Base-by-base conservation (phyloP, 2,329 filamentous ascomycete species). In the Arthrobotrys iridis region DNA sequence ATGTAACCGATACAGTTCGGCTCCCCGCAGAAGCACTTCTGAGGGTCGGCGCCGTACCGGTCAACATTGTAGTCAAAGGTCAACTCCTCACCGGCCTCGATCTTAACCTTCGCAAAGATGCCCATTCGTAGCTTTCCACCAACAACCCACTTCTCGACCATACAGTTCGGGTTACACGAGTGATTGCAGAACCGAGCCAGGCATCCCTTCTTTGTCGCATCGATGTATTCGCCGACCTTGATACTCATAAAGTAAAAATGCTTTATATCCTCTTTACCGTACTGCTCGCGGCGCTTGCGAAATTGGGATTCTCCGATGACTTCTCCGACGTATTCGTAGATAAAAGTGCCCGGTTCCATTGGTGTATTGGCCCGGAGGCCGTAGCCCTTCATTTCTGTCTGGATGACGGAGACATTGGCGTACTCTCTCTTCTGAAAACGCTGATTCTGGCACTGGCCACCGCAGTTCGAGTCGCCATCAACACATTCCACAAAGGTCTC, bases 211-310 rank as follows among this genome's bases (percentile, higher is more conserved):
- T 95, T 96, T 7, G 95, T 99, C 20, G 95, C 95, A 83, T 99
- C 95, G 72, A 99, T 93, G 81, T 98, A 99, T 82, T 98, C 95
- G 80, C 90, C 92, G 82, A 96, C 96, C 81, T 89, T 96, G 77
- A 99, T 89, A 26, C 95, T 98, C 95, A 99, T 99, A 85, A 99
- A 99, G 83, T 99, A 99, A 82, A 99, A 99, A 83, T 99, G 95
- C 82, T 96, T 97, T 86, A 99, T 97, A 76, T 93, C 93, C 82
- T 98, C 93, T 52, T 95, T 88, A 81, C 97, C 93, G 83, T 99
- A 99, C 80, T 96, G 91, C 40, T 93, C 85, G 89, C 96, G 97
- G 76, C 95, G 92, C 71, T 89, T 89, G 66, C 93, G 91, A 81
- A 98, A 98, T 8, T 91, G 91, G 28, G 88, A 87, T 83, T 99